phyloP scores from a whole-genome alignment of 805 yeast genomes.

The Monosporozyma servazzii region DNA sequence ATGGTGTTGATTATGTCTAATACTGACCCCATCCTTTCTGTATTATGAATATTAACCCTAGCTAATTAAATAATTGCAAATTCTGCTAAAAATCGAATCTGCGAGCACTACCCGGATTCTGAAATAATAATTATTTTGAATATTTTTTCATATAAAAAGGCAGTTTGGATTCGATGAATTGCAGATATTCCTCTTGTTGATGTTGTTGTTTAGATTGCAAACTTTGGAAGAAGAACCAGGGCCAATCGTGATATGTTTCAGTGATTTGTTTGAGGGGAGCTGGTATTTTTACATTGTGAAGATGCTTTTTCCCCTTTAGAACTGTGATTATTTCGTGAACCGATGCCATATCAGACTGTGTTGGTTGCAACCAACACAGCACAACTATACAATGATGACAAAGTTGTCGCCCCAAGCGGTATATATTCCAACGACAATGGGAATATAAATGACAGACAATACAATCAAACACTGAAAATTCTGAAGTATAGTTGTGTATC shows the following conservation, averaged over 20 bases:
- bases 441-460: conserved; percentile 9
- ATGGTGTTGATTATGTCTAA: no score
- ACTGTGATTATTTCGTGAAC: not conserved
- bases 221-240: no score
- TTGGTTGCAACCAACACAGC: not conserved
- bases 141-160: no score
- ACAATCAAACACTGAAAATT: conserved; percentile 35
- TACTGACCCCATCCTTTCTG: not conserved
- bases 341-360: not conserved
- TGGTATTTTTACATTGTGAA: no score
- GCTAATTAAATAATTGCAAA: not conserved
- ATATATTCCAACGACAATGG: conserved; percentile 5
- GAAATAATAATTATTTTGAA: no score
- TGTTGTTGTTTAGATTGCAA: no score
- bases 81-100: not conserved
- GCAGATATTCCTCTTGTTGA: no score
- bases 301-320: no score
- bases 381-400: conserved; percentile 25
- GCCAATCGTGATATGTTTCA: no score
- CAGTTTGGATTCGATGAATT: no score
- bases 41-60: not conserved
- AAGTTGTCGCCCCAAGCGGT: conserved; percentile 37
- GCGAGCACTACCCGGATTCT: not conserved
- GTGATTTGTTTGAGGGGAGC: no score
- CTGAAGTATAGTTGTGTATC: conserved; percentile 16